Conservation (phyloP, 2,329 filamentous ascomycete species). For the Dactylellina drechsleri region DNA sequence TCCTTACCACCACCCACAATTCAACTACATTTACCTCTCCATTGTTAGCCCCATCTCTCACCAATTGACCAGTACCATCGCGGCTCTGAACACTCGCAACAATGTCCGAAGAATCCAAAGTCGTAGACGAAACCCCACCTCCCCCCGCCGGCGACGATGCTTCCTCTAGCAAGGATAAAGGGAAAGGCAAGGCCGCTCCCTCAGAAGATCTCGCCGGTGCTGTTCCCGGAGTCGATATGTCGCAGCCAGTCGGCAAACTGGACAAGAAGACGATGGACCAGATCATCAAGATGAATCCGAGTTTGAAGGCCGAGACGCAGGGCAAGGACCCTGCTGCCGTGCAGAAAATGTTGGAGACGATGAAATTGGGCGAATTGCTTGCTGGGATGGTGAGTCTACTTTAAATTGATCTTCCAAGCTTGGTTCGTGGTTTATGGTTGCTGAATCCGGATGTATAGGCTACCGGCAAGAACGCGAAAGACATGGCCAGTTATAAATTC, state of each 20-base stretch:
- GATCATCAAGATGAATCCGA: slow-evolving; percentile 67
- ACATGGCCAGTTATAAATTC: slow-evolving; percentile 98
- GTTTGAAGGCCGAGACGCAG: slow-evolving; percentile 78
- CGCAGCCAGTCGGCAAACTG: slow-evolving; percentile 54
- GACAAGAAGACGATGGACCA: slow-evolving; percentile 57
- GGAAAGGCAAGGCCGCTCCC: slow-evolving; percentile 61
- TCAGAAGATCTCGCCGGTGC: slow-evolving; percentile 58
- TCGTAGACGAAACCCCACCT: slow-evolving; percentile 65
- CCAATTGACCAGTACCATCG: not conserved
- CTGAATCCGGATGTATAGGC: slow-evolving; percentile 63
- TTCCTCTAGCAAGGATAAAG: slow-evolving; percentile 65
- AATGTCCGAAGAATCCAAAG: slow-evolving; percentile 72
- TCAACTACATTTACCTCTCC: not conserved
- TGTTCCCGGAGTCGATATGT: slow-evolving; percentile 52
- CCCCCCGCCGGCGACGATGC: slow-evolving; percentile 61
- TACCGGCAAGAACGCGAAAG: slow-evolving; percentile 86
- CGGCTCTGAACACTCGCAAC: not conserved
- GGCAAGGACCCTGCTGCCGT: slow-evolving; percentile 72
- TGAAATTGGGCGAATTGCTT: slow-evolving; percentile 65
- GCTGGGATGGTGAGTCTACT: slow-evolving; percentile 63
- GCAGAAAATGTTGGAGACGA: slow-evolving; percentile 65
- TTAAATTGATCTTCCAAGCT: too few species aligned
- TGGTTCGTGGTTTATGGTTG: too few species aligned
- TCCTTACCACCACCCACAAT: not conserved
- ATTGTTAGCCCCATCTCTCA: not conserved